Percentiles rank a stretch among this genome's conserved stretches.
Evolutionary conservation across 2,329 filamentous ascomycete species (phyloP).

Genomic region (Colletotrichum navitas): DNA sequence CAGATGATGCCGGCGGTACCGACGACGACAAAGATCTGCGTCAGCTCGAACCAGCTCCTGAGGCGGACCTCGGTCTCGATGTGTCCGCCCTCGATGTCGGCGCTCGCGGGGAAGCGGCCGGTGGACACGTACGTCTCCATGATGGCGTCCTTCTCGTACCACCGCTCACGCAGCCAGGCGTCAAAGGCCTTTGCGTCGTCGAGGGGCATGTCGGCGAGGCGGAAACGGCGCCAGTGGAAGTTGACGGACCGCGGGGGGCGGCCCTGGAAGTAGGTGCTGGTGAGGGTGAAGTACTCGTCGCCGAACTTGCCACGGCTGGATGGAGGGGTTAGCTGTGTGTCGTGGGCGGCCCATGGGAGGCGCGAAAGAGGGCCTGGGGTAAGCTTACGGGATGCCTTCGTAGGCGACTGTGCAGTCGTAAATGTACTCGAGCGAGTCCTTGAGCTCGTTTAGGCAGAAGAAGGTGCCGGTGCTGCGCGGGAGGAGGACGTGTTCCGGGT

Average conservation of each 20-base stretch:
- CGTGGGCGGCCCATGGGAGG: no score
- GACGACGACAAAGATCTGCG: constrained; percentile 66
- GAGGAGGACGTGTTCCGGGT: constrained; percentile 80
- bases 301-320: constrained; percentile 81
- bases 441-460: constrained; percentile 83
- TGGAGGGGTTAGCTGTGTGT: no score
- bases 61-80: constrained; percentile 72
- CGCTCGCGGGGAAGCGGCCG: constrained; percentile 79
- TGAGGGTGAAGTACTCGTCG: constrained; percentile 90
- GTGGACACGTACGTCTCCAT: constrained; percentile 85
- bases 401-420: constrained; percentile 97
- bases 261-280: constrained; percentile 89
- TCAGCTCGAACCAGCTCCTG: constrained; percentile 65
- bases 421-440: constrained; percentile 81
- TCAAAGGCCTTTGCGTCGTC: constrained; percentile 82
- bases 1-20: constrained; percentile 59
- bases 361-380: neutral
- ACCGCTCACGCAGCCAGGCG: constrained; percentile 84
- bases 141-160: constrained; percentile 92
- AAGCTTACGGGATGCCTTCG: constrained; percentile 87
- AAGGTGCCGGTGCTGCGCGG: constrained; percentile 85
- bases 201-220: constrained; percentile 83
- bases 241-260: constrained; percentile 94
- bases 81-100: constrained; percentile 57
- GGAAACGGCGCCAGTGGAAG: constrained; percentile 94